Evolutionary conservation across 1,139 yeast species (phyloP), one percentile per base, ranked within the genome.

Genomic region (Kodamaea derodonti): DNA sequence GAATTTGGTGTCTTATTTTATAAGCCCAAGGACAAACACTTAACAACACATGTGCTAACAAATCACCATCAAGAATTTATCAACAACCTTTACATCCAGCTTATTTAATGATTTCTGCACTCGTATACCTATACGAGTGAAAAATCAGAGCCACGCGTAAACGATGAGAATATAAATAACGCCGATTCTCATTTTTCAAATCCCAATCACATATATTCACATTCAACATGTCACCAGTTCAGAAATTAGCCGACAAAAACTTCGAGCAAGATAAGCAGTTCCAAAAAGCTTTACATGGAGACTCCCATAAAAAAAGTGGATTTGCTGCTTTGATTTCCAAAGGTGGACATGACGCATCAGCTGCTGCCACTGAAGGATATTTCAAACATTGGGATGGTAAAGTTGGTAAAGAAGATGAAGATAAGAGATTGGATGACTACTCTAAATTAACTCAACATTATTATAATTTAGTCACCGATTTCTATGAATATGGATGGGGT

Each of bases 401-500:
- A 52, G 88, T 85, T 55, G 72, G 86, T 23, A 85, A 84, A 54
- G 71, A 71, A 36, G 94, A 84, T 39, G 92, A 84, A 57, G 71
- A 77, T 46, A 76, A 78, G 50, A 80, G 97, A 64, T 69, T 86
- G 44, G 75, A 72, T 30, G 95, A 86, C 62, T 92, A 92, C 69
- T 84, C 95, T 39, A 80, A 84, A 51, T 77, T 88, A 52, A 92
- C 98, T 39, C 92, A 86, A 62, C 95, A 94, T 57, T 92, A 88
- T 74, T 92, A 92, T 72, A 92, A 92, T 69, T 79, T 92, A 58
- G 97, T 87, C 36, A 90, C 98, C 26, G 98, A 92, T 63, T 80
- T 57, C 51, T 92, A 92, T 72, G 98, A 92, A 69, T 92, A 92
- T 63, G 98, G 98, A 31, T 92, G 98, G 98, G 98, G 98, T 44